Conservation (phyloP, 2,329 filamentous ascomycete species). For the Balansia obtecta region DNA sequence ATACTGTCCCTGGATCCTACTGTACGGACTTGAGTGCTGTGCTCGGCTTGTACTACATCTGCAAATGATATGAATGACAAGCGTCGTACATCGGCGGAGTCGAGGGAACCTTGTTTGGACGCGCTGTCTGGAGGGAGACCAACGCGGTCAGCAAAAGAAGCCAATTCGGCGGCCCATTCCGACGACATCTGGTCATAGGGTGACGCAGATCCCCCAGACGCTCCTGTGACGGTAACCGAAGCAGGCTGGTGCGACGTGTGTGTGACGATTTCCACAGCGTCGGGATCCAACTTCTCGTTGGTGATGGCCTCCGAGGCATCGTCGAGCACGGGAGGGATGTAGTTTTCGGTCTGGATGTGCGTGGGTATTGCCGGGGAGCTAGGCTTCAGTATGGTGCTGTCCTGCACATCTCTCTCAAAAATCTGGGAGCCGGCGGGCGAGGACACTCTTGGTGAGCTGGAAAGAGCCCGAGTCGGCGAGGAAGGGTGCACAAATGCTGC, state of each 20-base stretch:
- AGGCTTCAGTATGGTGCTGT: constrained; percentile 53
- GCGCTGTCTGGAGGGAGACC: constrained; percentile 42
- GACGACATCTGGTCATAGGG: constrained; percentile 29
- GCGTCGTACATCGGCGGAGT: constrained; percentile 63
- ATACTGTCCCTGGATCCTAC: constrained; percentile 54
- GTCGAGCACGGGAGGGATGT: constrained; percentile 83
- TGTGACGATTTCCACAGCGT: constrained; percentile 86
- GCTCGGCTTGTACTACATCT: constrained; percentile 82
- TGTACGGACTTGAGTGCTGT: constrained; percentile 42
- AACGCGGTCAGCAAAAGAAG: constrained; percentile 36
- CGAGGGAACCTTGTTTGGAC: constrained; percentile 66
- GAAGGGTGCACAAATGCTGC: constrained; percentile 35
- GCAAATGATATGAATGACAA: constrained; percentile 95
- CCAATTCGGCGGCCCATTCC: constrained; percentile 46
- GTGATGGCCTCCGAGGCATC: constrained; percentile 89
- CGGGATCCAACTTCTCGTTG: constrained; percentile 70
- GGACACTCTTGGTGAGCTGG: constrained; percentile 59
- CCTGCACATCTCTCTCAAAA: constrained; percentile 91
- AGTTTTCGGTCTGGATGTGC: constrained; percentile 88
- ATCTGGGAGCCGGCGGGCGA: constrained; percentile 73
- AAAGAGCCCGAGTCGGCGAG: constrained; percentile 54
- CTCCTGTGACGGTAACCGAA: constrained; percentile 49
- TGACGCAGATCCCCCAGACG: constrained; percentile 17
- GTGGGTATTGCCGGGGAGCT: constrained; percentile 78
- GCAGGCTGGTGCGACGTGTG: constrained; percentile 76